Evolutionary conservation across 257 asterid species (phyloP), one percentile per base, ranked within the genome.

Genomic region (Gentiana dahurica): DNA sequence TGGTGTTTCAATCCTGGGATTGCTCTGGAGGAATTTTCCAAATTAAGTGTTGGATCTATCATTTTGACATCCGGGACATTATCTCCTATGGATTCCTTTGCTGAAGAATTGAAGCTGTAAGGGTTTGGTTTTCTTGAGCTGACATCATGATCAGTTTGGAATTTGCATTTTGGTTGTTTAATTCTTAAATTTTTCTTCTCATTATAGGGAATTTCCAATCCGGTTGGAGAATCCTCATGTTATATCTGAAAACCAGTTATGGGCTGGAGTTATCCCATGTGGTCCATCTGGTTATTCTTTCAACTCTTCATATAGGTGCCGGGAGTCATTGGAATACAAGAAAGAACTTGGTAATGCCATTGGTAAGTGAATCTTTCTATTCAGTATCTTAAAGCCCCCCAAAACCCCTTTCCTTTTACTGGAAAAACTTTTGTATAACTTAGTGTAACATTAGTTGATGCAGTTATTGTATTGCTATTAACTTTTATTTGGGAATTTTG

Each of bases 1-100:
- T 91, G 98, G 98, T 91, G 98, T 79, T 91, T 91, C 76, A 91
- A 91, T 76, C 98, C 98, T 38, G 98, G 98, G 67, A 82, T 91
- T 65, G 82, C 97, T 69, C 69, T 91, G 95, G 98, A 91, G 75
- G 95, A 91, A 65, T 91, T 91, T 73, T 36, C 84, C 76, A 69
- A 57, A 69, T 79, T 78, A 41, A 89, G 90, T 66, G 89, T 91
- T 77, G 89, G 89, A 68, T 87, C 98, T 59, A 77, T 91, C 66
- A 83, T 91, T 68, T 81, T 91, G 85, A 87, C 98, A 67, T 91
- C 98, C 75, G 98, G 98, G 70, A 91, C 98, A 67, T 77, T 91
- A 71, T 87, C 98, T 44, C 98, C 98, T n/a, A 57, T 91, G 90
- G 97, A 91, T 57, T 91, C 98, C 56, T 91, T 91, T 83, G 98